These are phyloP conservation scores for Rhizopogon roseolus DNA, from an alignment of 768 basidiomycete species.

Conservation along the genomic window DNA sequence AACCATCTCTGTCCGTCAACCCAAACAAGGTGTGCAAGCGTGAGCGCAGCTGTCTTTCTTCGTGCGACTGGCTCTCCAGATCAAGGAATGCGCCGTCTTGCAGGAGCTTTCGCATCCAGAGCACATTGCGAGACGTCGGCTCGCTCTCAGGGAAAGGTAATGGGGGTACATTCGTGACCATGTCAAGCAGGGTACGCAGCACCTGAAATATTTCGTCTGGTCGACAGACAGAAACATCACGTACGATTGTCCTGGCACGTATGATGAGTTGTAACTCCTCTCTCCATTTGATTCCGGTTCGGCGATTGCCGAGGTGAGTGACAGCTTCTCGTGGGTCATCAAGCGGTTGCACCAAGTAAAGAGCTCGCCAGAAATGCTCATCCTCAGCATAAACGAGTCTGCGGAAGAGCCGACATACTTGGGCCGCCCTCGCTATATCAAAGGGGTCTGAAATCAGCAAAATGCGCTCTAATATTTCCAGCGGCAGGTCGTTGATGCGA, in stretches of 20 bases:
- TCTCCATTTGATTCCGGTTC: conserved; percentile 44
- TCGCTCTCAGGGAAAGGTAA: conserved; percentile 19
- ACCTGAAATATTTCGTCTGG: conserved; percentile 39
- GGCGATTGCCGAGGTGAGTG: conserved; percentile 25
- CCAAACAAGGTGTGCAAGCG: conserved; percentile 56
- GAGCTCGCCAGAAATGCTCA: conserved; percentile 54
- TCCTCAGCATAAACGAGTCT: conserved; percentile 42
- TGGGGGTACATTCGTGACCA: conserved; percentile 41
- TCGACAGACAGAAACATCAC: conserved; percentile 27
- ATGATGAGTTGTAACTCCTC: conserved; percentile 47
- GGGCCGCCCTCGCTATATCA: conserved; percentile 50
- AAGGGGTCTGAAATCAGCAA: conserved; percentile 55
- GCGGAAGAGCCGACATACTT: conserved; percentile 41
- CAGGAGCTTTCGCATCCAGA: conserved; percentile 45
- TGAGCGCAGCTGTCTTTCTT: conserved; percentile 44
- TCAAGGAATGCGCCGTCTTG: conserved; percentile 44
- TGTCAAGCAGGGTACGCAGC: conserved; percentile 46
- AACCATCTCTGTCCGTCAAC: conserved; percentile 42
- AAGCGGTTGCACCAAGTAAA: conserved; percentile 59
- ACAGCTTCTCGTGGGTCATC: conserved; percentile 60
- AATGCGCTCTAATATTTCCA: conserved; percentile 57
- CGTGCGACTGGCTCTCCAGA: conserved; percentile 5
- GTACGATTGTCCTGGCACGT: conserved; percentile 48
- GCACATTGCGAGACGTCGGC: conserved; percentile 44
- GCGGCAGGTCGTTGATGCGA: conserved; percentile 38